Evolutionary conservation across 805 yeast species (phyloP), one percentile per base, ranked within the genome.

Genomic region (Zygoascus tannicola): DNA sequence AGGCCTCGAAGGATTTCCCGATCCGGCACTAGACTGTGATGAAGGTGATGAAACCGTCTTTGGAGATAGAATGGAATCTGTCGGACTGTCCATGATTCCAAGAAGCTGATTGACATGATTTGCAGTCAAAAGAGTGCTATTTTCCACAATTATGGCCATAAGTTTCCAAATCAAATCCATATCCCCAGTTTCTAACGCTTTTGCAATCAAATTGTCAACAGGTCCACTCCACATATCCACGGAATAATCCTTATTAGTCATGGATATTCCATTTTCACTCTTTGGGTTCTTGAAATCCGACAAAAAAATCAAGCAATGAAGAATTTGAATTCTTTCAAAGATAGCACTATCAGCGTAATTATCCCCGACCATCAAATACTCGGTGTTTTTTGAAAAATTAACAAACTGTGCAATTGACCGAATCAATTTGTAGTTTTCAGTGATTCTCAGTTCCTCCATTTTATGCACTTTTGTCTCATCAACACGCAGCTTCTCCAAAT

Each of bases 371-470:
- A 45, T 43, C n/a, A 55, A 41, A 39, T 48, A 44, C 40, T 47
- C 51, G 22, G 50, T 46, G 15, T 41, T 44, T 32, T 36, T 44
- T 21, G 34, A 16, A 45, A 45, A 41, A 2, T 32, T 22, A 20
- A 50, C 14, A 16, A 51, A 39, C 37, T 53, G 57, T n/a, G 45
- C 45, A 32, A 50, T 33, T 32, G 49, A 51, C 3, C 64, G 47
- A 32, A 62, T 44, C 30, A 60, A 50, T 34, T 50, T 49, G 50
- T 60, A 62, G 44, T 61, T 60, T 22, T 53, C 56, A 12, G 61
- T 51, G 12, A 58, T 54, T n/a, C 60, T 53, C 38, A 62, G 54
- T 46, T 61, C 62, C 44, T 62, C 66, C 16, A 60, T 50, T 35
- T 46, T 48, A 14, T 40, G 35, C 5, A 47, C 49, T 15, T 37